Evolutionary conservation across 2,329 filamentous ascomycete genomes (phyloP).

Genomic region (Colletotrichum coccodes): DNA sequence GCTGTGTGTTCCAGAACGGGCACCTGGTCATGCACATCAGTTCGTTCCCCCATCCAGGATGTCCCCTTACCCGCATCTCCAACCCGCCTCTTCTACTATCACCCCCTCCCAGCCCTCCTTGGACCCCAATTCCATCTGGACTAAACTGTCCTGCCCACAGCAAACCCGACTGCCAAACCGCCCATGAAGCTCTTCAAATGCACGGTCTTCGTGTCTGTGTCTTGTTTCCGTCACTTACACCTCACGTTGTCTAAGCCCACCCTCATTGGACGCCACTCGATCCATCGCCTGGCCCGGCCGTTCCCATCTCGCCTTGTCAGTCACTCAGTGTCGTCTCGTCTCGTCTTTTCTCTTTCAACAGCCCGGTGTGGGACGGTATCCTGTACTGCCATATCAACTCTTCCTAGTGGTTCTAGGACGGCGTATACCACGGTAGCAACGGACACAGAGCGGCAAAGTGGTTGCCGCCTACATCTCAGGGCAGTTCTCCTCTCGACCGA

Average conservation of each 20-base stretch:
- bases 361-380: conserved; percentile 9
- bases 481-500: neutral
- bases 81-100: conserved; percentile 25
- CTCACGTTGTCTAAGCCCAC: conserved; percentile 13
- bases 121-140: conserved; percentile 14
- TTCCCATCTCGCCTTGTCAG: conserved; percentile 15
- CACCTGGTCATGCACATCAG: conserved; percentile 30
- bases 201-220: neutral
- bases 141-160: neutral
- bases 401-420: neutral
- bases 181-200: neutral
- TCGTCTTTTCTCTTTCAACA: conserved; percentile 18
- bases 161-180: neutral
- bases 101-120: conserved; percentile 1
- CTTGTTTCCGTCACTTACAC: conserved; percentile 10
- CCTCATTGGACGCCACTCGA: conserved; percentile 28
- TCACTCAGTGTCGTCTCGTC: conserved; percentile 3
- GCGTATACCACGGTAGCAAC: neutral
- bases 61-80: conserved; percentile 27
- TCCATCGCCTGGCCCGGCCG: conserved; percentile 15
- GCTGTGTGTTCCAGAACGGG: conserved; percentile 29
- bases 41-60: conserved; percentile 23
- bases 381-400: conserved; percentile 14
- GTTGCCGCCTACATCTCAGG: conserved; percentile 5
- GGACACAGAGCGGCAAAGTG: conserved; percentile 8